Evolutionary conservation across 805 yeast genomes (phyloP).

Genomic region (Spathaspora boniae): DNA sequence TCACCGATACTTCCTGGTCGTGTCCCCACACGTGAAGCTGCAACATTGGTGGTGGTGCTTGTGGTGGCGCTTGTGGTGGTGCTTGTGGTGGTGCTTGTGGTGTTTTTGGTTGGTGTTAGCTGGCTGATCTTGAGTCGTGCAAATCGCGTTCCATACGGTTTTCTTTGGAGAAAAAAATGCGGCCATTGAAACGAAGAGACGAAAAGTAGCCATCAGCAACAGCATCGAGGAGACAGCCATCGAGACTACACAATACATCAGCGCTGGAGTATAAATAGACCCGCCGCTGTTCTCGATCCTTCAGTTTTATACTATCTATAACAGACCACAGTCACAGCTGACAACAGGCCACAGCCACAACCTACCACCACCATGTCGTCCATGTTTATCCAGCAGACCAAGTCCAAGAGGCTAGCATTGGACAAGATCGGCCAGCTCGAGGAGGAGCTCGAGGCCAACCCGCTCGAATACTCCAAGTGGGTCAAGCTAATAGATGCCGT

Average conservation of each 20-base stretch:
- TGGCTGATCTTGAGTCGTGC: no score
- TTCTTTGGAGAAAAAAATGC: no score
- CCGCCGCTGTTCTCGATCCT: no score
- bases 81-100: no score
- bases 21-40: conserved; percentile 57
- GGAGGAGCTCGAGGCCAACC: conserved; percentile 50
- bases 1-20: conserved; percentile 33
- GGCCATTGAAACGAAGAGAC: no score
- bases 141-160: no score
- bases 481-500: conserved; percentile 49
- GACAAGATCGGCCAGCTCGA: conserved; percentile 60
- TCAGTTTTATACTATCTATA: not conserved
- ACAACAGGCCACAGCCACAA: conserved; percentile 2
- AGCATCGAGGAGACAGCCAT: no score
- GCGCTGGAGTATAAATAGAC: no score
- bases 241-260: no score
- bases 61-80: no score
- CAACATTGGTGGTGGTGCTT: conserved; percentile 12
- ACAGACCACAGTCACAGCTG: conserved; percentile 1
- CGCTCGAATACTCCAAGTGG: conserved; percentile 57
- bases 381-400: conserved; percentile 11
- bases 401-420: conserved; percentile 25
- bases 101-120: no score
- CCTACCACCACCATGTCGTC: not conserved
- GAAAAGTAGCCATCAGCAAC: no score